Conservation (phyloP, 805 yeast genomes). For the Komagataella mondaviorum region DNA sequence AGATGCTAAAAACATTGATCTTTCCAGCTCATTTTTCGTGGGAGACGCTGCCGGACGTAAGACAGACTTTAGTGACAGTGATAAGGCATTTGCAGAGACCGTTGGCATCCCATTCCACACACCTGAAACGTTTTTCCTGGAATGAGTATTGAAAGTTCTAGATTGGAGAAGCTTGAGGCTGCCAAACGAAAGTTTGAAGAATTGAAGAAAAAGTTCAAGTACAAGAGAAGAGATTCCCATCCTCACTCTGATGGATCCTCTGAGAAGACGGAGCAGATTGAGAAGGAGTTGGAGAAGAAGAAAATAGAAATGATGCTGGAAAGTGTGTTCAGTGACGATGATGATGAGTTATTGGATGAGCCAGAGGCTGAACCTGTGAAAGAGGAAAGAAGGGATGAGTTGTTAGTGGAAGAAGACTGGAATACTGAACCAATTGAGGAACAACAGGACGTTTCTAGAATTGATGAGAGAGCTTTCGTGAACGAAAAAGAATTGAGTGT, state of each 20-base stretch:
- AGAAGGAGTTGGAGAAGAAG: neutral
- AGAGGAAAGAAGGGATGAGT: neutral
- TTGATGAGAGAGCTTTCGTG: slow-evolving; percentile 1
- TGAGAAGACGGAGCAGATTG: neutral
- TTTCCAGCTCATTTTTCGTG: slow-evolving; percentile 44
- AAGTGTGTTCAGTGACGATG: neutral
- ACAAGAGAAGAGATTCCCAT: neutral
- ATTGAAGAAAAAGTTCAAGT: neutral
- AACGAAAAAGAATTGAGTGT: neutral
- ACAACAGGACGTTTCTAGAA: slow-evolving; percentile 9
- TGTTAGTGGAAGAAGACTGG: slow-evolving; percentile 10
- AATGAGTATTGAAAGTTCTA: neutral
- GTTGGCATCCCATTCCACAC: slow-evolving; percentile 39
- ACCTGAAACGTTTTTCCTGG: slow-evolving; percentile 41
- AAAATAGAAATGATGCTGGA: neutral
- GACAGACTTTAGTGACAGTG: slow-evolving; percentile 72
- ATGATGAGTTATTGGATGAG: neutral
- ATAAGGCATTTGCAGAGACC: slow-evolving; percentile 50
- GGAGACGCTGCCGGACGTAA: slow-evolving; percentile 95
- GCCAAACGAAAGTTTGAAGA: neutral
- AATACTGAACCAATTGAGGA: slow-evolving; percentile 15
- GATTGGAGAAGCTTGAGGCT: neutral
- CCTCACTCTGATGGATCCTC: neutral
- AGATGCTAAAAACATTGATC: slow-evolving; percentile 20
- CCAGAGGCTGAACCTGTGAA: neutral